Conservation (phyloP, 169 alveolate species). For the Fabrea salina region DNA sequence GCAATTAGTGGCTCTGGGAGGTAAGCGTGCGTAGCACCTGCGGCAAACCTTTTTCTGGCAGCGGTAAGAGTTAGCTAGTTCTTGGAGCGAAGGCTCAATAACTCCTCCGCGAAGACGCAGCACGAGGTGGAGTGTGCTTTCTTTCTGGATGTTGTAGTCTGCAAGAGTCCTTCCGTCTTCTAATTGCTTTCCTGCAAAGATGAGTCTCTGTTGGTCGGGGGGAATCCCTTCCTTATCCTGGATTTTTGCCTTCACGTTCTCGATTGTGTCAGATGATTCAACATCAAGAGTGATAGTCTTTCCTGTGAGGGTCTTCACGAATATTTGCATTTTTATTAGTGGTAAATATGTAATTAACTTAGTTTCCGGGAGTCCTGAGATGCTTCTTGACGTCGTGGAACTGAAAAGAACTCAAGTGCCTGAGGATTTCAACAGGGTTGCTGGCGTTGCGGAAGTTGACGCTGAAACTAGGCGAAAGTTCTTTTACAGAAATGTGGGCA, state of each 20-base stretch:
- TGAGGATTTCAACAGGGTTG: no score
- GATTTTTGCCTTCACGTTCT: conserved; percentile 96
- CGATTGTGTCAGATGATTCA: conserved; percentile 96
- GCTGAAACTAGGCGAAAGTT: no score
- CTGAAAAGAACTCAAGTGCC: no score
- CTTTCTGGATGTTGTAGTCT: conserved; percentile 98
- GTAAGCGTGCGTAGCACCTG: conserved; percentile 99
- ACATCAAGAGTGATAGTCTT: conserved; percentile 84
- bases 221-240: conserved; percentile 99
- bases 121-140: conserved; percentile 97
- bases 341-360: no score
- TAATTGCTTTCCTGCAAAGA: conserved; percentile 98
- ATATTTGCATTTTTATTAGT: conserved; percentile 29
- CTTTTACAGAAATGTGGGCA: no score
- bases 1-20: conserved; percentile 99
- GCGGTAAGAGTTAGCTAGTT: conserved; percentile 98
- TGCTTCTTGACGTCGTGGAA: no score
- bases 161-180: conserved; percentile 98
- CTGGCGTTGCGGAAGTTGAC: no score
- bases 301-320: conserved; percentile 45
- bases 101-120: conserved; percentile 99
- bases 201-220: conserved; percentile 99
- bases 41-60: conserved; percentile 98
- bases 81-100: conserved; percentile 98
- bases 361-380: no score